Conservation (phyloP, 2,329 filamentous ascomycete species). For the Rhinocladiella similis region DNA sequence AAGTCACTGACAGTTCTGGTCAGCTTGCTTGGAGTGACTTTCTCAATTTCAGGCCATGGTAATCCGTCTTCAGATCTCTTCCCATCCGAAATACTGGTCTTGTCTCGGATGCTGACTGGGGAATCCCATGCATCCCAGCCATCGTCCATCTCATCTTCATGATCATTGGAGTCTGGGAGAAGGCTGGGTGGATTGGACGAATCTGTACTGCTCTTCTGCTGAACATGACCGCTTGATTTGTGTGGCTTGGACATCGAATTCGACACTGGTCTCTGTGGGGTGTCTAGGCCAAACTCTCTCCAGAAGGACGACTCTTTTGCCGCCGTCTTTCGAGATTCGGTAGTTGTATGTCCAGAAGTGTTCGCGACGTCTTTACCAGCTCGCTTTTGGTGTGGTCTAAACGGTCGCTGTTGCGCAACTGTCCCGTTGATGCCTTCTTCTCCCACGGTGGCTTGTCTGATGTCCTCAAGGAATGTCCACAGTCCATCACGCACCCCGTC, state of each 20-base stretch:
- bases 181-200: slow-evolving; percentile 27
- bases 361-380: slow-evolving; percentile 42
- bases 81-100: background rate
- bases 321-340: background rate
- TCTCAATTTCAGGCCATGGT: slow-evolving; percentile 70
- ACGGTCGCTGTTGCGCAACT: slow-evolving; percentile 32
- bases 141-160: slow-evolving; percentile 48
- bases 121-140: slow-evolving; percentile 60
- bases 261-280: slow-evolving; percentile 39
- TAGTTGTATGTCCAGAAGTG: slow-evolving; percentile 26
- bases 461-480: slow-evolving; percentile 93
- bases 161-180: slow-evolving; percentile 26
- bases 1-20: slow-evolving; percentile 80
- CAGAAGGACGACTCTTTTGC: slow-evolving; percentile 50
- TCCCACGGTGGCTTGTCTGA: slow-evolving; percentile 91
- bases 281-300: slow-evolving; percentile 53
- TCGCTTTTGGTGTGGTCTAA: slow-evolving; percentile 34
- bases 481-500: slow-evolving; percentile 87
- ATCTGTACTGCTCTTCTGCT: slow-evolving; percentile 23
- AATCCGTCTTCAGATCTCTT: slow-evolving; percentile 11
- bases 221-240: slow-evolving; percentile 14
- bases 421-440: slow-evolving; percentile 74
- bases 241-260: slow-evolving; percentile 29
- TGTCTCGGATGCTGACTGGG: slow-evolving; percentile 31
- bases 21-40: slow-evolving; percentile 72